Conservation (phyloP, 495 filamentous ascomycete species). For the Penicillium crystallinum region DNA sequence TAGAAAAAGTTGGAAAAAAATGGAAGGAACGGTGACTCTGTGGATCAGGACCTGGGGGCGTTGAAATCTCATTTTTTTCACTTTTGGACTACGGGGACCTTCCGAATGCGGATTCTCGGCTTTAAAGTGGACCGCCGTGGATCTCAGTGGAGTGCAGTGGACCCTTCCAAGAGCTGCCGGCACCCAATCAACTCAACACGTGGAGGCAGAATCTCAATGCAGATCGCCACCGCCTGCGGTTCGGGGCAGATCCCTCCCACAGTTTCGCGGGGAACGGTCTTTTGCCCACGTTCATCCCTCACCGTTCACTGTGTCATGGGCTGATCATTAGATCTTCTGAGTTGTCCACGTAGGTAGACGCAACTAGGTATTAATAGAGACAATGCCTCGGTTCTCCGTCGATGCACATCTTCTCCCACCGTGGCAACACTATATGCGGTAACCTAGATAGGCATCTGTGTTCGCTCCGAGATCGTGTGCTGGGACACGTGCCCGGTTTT, state of each 20-base stretch:
- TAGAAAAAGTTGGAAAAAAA: conserved; percentile 8
- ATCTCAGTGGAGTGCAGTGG: background rate
- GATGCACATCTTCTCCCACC: no score
- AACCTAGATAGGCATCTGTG: no score
- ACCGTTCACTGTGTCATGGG: no score
- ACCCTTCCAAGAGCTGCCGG: background rate
- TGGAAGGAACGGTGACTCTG: background rate
- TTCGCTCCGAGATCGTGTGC: no score
- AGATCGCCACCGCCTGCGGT: conserved; percentile 2
- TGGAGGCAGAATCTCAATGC: conserved; percentile 19
- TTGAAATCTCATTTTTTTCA: background rate
- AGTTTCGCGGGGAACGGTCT: background rate
- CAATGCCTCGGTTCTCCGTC: no score
- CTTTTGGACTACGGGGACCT: no score
- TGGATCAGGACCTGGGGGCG: background rate
- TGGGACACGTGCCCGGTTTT: no score
- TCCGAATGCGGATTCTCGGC: background rate
- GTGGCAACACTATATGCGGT: no score
- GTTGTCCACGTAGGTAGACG: no score
- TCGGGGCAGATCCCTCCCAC: conserved; percentile 1
- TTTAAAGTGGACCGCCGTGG: background rate
- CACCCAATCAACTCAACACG: conserved; percentile 20
- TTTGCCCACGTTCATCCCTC: background rate
- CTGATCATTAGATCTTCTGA: background rate
- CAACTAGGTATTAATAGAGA: no score